phyloP scores from a whole-genome alignment of 78 protist genomes.

The Paratrimastix pyriformis region DNA sequence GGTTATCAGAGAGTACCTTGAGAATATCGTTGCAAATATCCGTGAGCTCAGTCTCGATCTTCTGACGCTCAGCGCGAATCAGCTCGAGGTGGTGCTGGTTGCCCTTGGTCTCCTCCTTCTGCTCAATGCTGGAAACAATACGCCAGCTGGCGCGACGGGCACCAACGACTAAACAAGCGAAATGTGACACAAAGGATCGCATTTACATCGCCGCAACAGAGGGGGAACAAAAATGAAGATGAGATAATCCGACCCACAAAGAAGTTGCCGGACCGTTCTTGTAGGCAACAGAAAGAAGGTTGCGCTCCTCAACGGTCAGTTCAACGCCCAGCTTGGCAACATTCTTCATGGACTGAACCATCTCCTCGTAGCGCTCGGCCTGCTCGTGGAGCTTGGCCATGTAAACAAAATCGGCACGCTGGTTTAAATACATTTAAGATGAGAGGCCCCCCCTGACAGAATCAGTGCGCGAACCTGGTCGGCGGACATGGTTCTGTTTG shows the following conservation, averaged over 20 bases:
- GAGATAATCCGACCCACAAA: no score
- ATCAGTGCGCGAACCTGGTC: no score
- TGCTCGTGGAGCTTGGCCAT: slow-evolving; percentile 2
- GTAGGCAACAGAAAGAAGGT: slow-evolving; percentile 96
- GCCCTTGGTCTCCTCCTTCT: slow-evolving; percentile 57
- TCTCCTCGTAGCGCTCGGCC: slow-evolving; percentile 32
- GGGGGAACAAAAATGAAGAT: no score
- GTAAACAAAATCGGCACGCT: no score
- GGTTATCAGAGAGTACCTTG: not conserved
- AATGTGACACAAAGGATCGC: no score
- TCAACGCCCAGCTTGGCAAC: slow-evolving; percentile 76
- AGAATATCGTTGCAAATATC: slow-evolving; percentile 33
- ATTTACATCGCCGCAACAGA: no score
- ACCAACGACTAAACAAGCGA: slow-evolving; percentile 94
- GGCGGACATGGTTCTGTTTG: no score
- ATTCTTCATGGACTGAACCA: slow-evolving; percentile 80
- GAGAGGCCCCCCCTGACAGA: no score
- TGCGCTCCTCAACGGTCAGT: slow-evolving; percentile 79
- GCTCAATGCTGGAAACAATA: slow-evolving; percentile 74
- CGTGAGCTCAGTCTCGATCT: slow-evolving; percentile 36
- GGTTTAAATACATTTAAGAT: no score
- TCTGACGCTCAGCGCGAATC: not conserved
- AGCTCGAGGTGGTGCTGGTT: slow-evolving; percentile 28
- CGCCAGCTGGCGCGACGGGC: slow-evolving; percentile 96
- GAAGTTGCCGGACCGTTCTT: no score